Base-by-base conservation (phyloP, 1,284 basidiomycete species). In the Neolentinus lepideus region DNA sequence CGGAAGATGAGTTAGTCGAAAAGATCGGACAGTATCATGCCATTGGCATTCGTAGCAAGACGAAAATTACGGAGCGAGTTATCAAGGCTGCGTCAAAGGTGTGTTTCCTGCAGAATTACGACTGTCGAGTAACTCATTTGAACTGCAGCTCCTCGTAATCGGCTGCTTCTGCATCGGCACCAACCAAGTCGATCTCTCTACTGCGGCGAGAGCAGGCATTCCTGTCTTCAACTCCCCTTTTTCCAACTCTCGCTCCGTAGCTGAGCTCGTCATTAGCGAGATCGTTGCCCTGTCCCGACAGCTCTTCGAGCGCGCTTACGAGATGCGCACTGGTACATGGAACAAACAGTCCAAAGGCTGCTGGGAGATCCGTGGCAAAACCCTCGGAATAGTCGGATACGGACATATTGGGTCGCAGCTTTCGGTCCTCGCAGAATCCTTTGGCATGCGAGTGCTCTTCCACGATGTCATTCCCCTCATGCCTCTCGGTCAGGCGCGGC, bases 131-230 rank as follows among this genome's bases (percentile, higher is more conserved):
- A 51, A 57, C 45, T 63, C 16, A 36, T 57, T 14, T 58, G 33
- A 26, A 35, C 56, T 29, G 3, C 65, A 98, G 93, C 88, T 99
- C 45, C 81, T 99, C 14, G 93, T 89, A 64, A 94, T 99, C 60
- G 97, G 97, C 43, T 99, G 97, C 74, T 99, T 99, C 84, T 99
- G 97, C 75, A 99, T 99, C 65, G 97, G 97, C 57, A 96, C 94
- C 59, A 99, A 99, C 75, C 97, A 99, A 73, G 97, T 99, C 64
- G 94, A 98, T 71, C 86, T 99, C 53, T 62, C 72, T 47, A 84
- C 90, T 2, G 94, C 96, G 36, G 85, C 92, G 52, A 84, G 84
- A 58, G 86, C 89, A 56, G 97, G 97, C 63, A 92, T 99, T 62
- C 92, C 95, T 36, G 97, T 99, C 55, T 99, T 99, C 83, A 99